Percentiles rank a stretch among this genome's conserved stretches.
Evolutionary conservation across 2,329 filamentous ascomycete genomes (phyloP).

Genomic region (Scedosporium boydii): DNA sequence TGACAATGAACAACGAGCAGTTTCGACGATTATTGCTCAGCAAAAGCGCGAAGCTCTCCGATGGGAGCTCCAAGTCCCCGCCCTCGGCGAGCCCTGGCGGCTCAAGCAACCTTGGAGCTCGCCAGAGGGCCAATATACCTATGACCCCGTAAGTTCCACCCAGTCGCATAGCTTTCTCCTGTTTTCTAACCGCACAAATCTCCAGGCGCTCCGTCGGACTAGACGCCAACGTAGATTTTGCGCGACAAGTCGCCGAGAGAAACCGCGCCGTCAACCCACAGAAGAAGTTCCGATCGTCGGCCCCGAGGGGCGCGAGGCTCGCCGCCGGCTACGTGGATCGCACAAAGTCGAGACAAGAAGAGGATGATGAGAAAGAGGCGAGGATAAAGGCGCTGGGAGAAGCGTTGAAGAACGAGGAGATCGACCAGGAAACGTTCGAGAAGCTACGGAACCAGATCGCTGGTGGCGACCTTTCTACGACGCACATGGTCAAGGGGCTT

Average conservation of each 20-base stretch:
- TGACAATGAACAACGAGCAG: conserved; percentile 83
- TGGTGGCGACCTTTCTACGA: conserved; percentile 70
- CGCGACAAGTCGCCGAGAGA: conserved; percentile 72
- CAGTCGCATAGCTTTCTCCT: neutral
- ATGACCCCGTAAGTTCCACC: conserved; percentile 72
- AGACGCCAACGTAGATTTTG: conserved; percentile 56
- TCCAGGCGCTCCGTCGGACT: conserved; percentile 53
- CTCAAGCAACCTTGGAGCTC: conserved; percentile 58
- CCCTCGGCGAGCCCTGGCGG: conserved; percentile 16
- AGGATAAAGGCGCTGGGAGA: conserved; percentile 74
- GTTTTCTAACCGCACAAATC: neutral
- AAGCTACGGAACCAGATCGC: conserved; percentile 65
- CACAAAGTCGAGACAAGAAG: conserved; percentile 51
- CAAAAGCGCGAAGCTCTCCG: conserved; percentile 30
- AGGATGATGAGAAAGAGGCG: conserved; percentile 44
- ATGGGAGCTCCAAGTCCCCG: conserved; percentile 36
- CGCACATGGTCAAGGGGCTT: conserved; percentile 84
- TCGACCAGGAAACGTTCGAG: conserved; percentile 72
- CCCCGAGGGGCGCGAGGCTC: conserved; percentile 74
- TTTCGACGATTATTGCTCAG: conserved; percentile 70
- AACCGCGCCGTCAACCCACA: conserved; percentile 43
- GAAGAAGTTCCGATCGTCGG: conserved; percentile 70
- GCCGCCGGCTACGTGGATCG: conserved; percentile 79
- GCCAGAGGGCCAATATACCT: conserved; percentile 70
- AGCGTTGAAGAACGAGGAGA: conserved; percentile 71